These are phyloP conservation scores for Claviceps sp. DNA, from an alignment of 2,329 filamentous ascomycete species.

Conservation along the genomic window DNA sequence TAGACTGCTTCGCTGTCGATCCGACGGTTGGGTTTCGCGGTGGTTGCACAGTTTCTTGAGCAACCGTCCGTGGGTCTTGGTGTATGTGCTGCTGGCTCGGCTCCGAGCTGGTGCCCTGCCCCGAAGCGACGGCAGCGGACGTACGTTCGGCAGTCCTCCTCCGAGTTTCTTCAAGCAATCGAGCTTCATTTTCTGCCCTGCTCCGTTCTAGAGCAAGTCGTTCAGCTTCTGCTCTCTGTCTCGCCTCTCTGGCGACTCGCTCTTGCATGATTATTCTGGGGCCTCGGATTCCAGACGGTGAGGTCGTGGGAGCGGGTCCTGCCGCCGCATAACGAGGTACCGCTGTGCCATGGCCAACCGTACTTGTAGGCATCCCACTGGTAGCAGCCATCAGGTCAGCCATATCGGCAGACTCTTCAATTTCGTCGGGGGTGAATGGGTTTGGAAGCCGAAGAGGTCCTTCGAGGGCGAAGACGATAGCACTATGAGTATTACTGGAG, in stretches of 20 bases:
- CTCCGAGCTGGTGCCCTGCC: constrained; percentile 18
- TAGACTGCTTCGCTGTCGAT: constrained; percentile 7
- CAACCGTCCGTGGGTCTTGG: constrained; percentile 19
- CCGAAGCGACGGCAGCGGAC: constrained; percentile 35
- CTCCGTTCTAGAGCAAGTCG: constrained; percentile 39
- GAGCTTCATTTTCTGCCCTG: constrained; percentile 43
- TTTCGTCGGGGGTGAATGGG: constrained; percentile 67
- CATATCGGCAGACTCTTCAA: constrained; percentile 88
- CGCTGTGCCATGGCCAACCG: constrained; percentile 40
- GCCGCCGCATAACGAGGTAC: constrained; percentile 31
- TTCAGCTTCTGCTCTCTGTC: constrained; percentile 54
- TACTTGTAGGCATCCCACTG: constrained; percentile 38
- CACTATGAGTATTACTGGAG: constrained; percentile 73
- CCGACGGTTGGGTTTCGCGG: constrained; percentile 5
- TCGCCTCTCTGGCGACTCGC: constrained; percentile 62
- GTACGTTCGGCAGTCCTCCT: constrained; percentile 47
- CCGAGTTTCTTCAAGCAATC: constrained; percentile 40
- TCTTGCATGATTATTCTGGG: constrained; percentile 88
- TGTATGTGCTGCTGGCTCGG: constrained; percentile 12
- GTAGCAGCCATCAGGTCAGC: constrained; percentile 58
- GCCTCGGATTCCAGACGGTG: constrained; percentile 58
- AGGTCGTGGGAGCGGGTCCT: constrained; percentile 38
- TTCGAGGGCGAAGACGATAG: constrained; percentile 85
- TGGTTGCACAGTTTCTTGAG: constrained; percentile 13
- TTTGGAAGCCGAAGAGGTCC: constrained; percentile 75